phyloP scores from a whole-genome alignment of 306 rosid species.

The Prinsepia uniflora region DNA sequence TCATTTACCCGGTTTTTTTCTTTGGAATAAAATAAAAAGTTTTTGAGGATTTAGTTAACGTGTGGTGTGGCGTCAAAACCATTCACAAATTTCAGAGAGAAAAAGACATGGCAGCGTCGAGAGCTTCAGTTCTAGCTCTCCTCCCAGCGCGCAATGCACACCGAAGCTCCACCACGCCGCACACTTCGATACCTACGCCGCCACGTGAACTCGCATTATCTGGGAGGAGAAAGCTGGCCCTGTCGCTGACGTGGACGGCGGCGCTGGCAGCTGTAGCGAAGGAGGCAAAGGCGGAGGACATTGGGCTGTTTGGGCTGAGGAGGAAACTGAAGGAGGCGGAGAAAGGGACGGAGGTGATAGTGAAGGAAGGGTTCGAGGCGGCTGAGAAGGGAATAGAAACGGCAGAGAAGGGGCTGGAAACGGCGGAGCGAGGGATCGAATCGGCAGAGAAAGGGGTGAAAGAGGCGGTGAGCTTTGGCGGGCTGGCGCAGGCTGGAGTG shows the following conservation, averaged over 20 bases:
- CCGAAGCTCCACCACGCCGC: conserved; percentile 24
- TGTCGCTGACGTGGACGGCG: conserved; percentile 47
- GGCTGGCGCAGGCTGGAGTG: conserved; percentile 67
- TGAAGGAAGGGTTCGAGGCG: conserved; percentile 68
- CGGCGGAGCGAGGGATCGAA: conserved; percentile 49
- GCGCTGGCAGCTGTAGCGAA: conserved; percentile 40
- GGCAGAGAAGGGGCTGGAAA: conserved; percentile 32
- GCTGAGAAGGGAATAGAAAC: conserved; percentile 57
- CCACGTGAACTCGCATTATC: conserved; percentile 11
- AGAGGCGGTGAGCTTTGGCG: conserved; percentile 49
- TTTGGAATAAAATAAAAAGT: neutral
- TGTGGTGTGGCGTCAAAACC: neutral
- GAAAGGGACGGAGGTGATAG: conserved; percentile 64
- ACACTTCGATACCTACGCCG: conserved; percentile 6
- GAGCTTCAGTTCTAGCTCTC: conserved; percentile 39
- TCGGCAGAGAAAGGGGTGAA: conserved; percentile 53
- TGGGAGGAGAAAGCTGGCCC: conserved; percentile 53
- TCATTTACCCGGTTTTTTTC: neutral
- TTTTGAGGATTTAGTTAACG: neutral
- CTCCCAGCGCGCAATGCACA: conserved; percentile 31
- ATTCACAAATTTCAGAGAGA: neutral
- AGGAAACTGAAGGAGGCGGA: conserved; percentile 70
- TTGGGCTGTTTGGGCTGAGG: conserved; percentile 65
- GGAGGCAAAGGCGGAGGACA: conserved; percentile 52
- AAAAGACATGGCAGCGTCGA: conserved; percentile 34